Conservation (phyloP, 1,284 basidiomycete genomes). For the Cryptococcus jaspeensis region DNA sequence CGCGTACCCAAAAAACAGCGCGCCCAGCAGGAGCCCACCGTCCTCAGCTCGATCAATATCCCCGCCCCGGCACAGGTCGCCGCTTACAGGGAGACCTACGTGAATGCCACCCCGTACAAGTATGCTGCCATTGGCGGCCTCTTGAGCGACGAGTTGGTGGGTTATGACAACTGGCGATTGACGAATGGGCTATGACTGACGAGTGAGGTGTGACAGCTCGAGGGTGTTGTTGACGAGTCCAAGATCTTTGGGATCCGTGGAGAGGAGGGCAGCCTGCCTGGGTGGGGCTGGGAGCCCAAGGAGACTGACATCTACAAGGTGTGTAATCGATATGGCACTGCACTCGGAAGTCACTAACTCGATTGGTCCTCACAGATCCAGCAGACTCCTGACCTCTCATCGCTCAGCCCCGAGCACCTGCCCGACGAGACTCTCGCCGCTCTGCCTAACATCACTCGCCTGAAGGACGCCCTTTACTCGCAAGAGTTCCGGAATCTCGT, state of each 20-base stretch:
- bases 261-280: slow-evolving; percentile 47
- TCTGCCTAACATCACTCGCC: slow-evolving; percentile 72
- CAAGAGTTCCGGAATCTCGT: slow-evolving; percentile 78
- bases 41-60: slow-evolving; percentile 25
- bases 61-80: slow-evolving; percentile 23
- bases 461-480: slow-evolving; percentile 93
- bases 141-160: slow-evolving; percentile 78
- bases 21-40: slow-evolving; percentile 12
- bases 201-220: slow-evolving; percentile 52
- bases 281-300: slow-evolving; percentile 82
- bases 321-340: slow-evolving; percentile 18
- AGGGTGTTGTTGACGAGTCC: slow-evolving; percentile 64
- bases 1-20: slow-evolving; percentile 28
- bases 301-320: slow-evolving; percentile 99
- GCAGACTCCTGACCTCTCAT: slow-evolving; percentile 95
- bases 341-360: not conserved
- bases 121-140: slow-evolving; percentile 79
- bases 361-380: slow-evolving; percentile 64
- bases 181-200: slow-evolving; percentile 58
- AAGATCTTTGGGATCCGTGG: slow-evolving; percentile 47
- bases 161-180: slow-evolving; percentile 20
- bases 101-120: slow-evolving; percentile 70
- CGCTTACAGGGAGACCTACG: slow-evolving; percentile 56
- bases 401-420: slow-evolving; percentile 70
- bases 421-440: slow-evolving; percentile 60